Evolutionary conservation across 2,329 filamentous ascomycete species (phyloP).

Genomic region (Chaetomiaceae sp.): DNA sequence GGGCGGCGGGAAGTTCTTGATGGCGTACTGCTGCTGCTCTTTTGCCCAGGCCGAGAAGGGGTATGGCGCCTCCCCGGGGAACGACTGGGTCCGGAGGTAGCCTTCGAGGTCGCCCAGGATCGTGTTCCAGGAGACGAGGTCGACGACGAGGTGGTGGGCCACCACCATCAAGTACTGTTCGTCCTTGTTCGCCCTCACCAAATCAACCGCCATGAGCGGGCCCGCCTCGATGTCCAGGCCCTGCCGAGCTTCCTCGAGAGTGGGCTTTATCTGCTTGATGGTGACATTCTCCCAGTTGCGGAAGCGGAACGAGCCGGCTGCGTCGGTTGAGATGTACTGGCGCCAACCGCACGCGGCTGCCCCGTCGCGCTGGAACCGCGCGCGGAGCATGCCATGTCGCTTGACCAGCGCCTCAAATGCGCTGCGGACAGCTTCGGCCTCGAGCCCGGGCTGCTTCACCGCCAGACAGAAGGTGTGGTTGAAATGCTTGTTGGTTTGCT

Average conservation of each 20-base stretch:
- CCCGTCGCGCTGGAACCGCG: conserved; percentile 27
- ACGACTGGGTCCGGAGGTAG: conserved; percentile 27
- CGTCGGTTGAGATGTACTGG: conserved; percentile 25
- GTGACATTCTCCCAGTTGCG: conserved; percentile 1
- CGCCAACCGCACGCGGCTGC: conserved; percentile 25
- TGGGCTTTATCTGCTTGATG: conserved; percentile 4
- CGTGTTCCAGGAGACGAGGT: conserved; percentile 44
- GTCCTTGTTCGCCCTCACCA: not conserved
- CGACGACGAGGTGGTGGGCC: conserved; percentile 37
- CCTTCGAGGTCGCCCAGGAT: conserved; percentile 42
- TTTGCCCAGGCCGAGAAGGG: conserved; percentile 25
- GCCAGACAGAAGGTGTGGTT: conserved; percentile 40
- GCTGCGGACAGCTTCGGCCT: conserved; percentile 16
- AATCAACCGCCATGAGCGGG: conserved; percentile 25
- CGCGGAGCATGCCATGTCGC: conserved; percentile 36
- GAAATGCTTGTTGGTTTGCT: conserved; percentile 30
- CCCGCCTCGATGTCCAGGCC: conserved; percentile 25
- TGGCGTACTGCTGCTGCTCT: conserved; percentile 6
- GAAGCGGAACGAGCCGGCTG: conserved; percentile 13
- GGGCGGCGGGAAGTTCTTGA: conserved; percentile 14
- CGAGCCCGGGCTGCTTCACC: conserved; percentile 5
- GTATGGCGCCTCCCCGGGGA: not conserved
- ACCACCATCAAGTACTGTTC: conserved; percentile 2
- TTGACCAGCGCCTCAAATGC: conserved; percentile 21
- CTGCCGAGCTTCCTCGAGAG: not conserved